Conservation (phyloP, 768 basidiomycete species). For the Trametes coccinea region DNA sequence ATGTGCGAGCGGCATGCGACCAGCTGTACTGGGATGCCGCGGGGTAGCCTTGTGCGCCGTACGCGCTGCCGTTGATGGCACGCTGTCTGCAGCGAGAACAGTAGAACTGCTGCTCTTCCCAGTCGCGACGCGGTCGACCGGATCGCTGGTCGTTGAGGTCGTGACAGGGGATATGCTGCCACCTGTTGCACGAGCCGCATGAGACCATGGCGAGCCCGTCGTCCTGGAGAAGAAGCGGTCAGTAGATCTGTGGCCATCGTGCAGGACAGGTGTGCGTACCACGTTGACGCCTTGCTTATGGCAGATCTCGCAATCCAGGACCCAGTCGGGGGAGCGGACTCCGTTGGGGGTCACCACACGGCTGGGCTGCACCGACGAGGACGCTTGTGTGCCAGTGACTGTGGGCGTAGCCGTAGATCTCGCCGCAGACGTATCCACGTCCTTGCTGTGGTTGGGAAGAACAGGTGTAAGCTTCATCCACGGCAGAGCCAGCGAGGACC, state of each 20-base stretch:
- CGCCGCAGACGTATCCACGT: background rate
- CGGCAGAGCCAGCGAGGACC: background rate
- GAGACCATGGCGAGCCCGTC: slow-evolving; percentile 78
- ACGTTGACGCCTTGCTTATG: slow-evolving; percentile 68
- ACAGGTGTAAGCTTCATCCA: background rate
- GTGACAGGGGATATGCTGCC: slow-evolving; percentile 91
- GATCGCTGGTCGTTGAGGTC: slow-evolving; percentile 65
- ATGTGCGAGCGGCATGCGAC: slow-evolving; percentile 3
- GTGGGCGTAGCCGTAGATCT: slow-evolving; percentile 14
- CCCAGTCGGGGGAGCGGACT: slow-evolving; percentile 71
- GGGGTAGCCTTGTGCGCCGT: slow-evolving; percentile 1
- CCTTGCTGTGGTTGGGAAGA: background rate
- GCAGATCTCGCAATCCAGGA: slow-evolving; percentile 88
- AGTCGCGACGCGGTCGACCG: slow-evolving; percentile 72
- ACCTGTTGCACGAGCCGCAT: slow-evolving; percentile 78
- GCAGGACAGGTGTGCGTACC: slow-evolving; percentile 45
- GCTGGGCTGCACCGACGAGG: slow-evolving; percentile 26
- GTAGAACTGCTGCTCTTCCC: slow-evolving; percentile 83
- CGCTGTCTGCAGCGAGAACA: slow-evolving; percentile 58
- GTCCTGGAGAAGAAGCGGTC: slow-evolving; percentile 48
- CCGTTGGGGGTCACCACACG: slow-evolving; percentile 41
- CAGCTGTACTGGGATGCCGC: slow-evolving; percentile 18
- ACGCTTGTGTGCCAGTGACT: slow-evolving; percentile 19
- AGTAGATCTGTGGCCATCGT: slow-evolving; percentile 9
- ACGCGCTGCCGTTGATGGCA: slow-evolving; percentile 8